A percentile compares a stretch with the other conserved stretches of the same genome.
Conservation (phyloP, 306 rosid genomes). For the Rubus idaeus region DNA sequence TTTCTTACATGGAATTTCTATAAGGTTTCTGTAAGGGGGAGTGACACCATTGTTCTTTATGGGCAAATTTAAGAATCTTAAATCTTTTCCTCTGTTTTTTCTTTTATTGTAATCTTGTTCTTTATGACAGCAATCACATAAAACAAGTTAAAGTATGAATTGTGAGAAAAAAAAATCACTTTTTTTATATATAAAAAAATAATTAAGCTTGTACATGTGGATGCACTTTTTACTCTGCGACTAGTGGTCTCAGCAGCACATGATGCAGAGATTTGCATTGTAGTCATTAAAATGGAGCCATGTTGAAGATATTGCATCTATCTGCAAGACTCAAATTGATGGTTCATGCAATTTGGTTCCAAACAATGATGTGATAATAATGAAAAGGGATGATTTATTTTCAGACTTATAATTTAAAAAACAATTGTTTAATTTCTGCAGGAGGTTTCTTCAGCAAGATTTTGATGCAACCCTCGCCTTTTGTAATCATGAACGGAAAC, state of each 20-base stretch:
- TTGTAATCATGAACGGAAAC: conserved; percentile 87
- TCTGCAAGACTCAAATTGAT: neutral
- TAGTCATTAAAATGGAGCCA: neutral
- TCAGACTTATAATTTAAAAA: neutral
- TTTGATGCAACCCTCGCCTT: conserved; percentile 92
- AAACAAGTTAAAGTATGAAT: neutral
- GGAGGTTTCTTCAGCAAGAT: conserved; percentile 97
- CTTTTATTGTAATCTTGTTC: neutral
- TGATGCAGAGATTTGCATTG: neutral
- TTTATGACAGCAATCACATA: neutral
- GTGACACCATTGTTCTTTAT: neutral
- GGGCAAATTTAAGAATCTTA: neutral
- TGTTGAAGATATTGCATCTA: neutral
- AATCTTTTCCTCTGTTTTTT: neutral
- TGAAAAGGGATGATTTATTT: neutral
- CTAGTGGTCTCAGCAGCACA: neutral
- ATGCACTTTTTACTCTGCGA: neutral
- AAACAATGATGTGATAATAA: neutral
- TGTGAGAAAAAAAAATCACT: neutral
- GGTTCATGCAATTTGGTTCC: neutral
- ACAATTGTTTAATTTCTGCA: conserved; percentile 37
- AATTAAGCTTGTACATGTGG: neutral
- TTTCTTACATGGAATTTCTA: neutral
- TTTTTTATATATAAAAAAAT: neutral
- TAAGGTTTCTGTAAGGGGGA: neutral